Percentiles rank a stretch among this genome's conserved stretches.
Conservation (phyloP, 169 alveolate genomes). For the Babesia bovis region DNA sequence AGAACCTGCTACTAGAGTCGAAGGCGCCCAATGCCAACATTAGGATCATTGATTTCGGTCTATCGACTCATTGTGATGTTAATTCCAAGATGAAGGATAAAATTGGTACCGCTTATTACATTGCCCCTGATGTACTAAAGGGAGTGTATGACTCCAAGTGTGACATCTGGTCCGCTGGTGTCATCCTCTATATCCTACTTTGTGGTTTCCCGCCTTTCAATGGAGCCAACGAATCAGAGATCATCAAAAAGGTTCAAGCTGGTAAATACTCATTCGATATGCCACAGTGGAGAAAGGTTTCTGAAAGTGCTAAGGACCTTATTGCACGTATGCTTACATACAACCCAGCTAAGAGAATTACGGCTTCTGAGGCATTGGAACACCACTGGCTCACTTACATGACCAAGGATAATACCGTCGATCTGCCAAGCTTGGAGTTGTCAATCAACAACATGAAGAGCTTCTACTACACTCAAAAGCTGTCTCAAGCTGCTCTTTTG, state of each 20-base stretch:
- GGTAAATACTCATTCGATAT: constrained; percentile 80
- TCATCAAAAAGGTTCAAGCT: constrained; percentile 83
- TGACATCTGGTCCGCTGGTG: constrained; percentile 90
- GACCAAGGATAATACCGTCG: constrained; percentile 70
- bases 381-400: constrained; percentile 87
- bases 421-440: constrained; percentile 77
- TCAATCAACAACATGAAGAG: constrained; percentile 79
- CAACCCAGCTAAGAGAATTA: constrained; percentile 83
- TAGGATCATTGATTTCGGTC: constrained; percentile 94
- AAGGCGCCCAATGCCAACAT: constrained; percentile 83
- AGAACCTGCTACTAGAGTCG: constrained; percentile 85
- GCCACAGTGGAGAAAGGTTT: constrained; percentile 83
- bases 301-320: constrained; percentile 86
- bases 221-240: constrained; percentile 86
- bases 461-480: constrained; percentile 86
- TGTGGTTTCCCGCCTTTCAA: constrained; percentile 90
- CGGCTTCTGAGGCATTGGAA: constrained; percentile 84
- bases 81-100: constrained; percentile 89
- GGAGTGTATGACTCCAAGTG: constrained; percentile 89
- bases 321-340: constrained; percentile 82
- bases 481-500: constrained; percentile 89
- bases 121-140: constrained; percentile 89
- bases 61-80: constrained; percentile 86
- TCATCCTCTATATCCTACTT: constrained; percentile 84
- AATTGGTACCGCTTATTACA: constrained; percentile 93